Evolutionary conservation across 805 yeast species (phyloP).

Genomic region (Metschnikowia amazonensis): DNA sequence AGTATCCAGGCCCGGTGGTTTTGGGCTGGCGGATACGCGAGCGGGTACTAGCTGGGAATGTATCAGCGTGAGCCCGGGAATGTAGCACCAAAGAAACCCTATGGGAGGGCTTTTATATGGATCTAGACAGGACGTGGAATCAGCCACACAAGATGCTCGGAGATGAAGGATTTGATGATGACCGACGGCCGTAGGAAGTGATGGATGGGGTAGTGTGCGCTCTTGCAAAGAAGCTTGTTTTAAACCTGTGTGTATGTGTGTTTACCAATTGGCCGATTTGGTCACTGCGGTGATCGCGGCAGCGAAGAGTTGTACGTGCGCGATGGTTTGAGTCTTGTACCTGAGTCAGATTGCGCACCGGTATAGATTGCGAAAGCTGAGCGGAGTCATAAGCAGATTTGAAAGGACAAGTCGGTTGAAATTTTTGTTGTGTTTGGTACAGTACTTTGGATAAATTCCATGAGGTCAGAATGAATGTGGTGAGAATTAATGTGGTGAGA

Average conservation of each 20-base stretch:
- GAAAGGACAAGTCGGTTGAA: no score
- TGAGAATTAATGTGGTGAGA: no score
- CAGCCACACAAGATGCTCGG: no score
- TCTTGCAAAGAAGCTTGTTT: conserved; percentile 1
- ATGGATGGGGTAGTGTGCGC: background rate
- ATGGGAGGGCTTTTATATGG: background rate
- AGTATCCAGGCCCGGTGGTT: background rate
- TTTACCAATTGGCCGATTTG: conserved; percentile 6
- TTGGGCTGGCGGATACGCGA: background rate
- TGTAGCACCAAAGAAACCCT: background rate
- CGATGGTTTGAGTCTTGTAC: background rate
- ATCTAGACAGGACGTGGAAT: background rate
- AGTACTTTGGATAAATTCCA: no score
- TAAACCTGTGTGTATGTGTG: conserved; percentile 3
- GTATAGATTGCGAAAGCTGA: background rate
- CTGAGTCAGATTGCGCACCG: background rate
- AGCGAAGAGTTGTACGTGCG: background rate
- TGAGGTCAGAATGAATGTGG: no score
- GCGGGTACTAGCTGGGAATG: background rate
- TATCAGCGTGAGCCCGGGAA: background rate
- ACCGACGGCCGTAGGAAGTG: no score
- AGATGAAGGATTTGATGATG: no score
- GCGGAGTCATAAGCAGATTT: background rate
- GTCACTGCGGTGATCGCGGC: conserved; percentile 1
- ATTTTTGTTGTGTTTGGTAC: no score